Evolutionary conservation across 192 early-diverging fungal species (phyloP), one percentile per base, ranked within the genome.

Genomic region (Coemansia sp.): DNA sequence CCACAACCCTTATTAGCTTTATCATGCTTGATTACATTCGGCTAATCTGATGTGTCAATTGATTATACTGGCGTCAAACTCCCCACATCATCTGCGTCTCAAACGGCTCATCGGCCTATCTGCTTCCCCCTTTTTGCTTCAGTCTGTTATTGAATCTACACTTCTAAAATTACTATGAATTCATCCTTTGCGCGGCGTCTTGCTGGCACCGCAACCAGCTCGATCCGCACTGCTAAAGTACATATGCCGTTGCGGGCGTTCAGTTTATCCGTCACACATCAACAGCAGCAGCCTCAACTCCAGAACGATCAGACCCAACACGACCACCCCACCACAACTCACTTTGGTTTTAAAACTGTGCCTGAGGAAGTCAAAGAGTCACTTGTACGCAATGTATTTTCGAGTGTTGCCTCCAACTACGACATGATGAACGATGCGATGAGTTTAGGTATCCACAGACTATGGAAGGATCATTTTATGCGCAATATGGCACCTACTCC

Each of bases 341-440:
- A 99, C 71, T 99, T 99, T 82, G 97, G 97, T 5, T 99, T 93
- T 76, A 89, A 90, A 51, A 89, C 92, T 22, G 93, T 99, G 24
- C 88, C 87, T 5, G 87, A 91, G 62, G 86, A 86, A 27, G 86
- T 89, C 65, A 99, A 99, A 72, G 95, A 97, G 68, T 75, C 84
- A 36, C 84, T 99, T 25, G 95, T 98, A 31, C 90, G 87, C 55
- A 73, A 86, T 56, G 97, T 98, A 11, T 98, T 98, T 74, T 85
- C 89, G n/a, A 94, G 86, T 67, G 97, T 99, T 20, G 97, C 97
- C 3, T 75, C 83, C n/a, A 95, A 91, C 54, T 99, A 99, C 83
- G 97, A 99, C 74, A 61, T 95, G 10, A 98, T 99, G 97, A 98
- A 98, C 84, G 95, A 98, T 63, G 89, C 91, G 20, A 98, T 98